Evolutionary conservation across 202 grass and related monocot species (phyloP).

Genomic region (Setaria viridis): DNA sequence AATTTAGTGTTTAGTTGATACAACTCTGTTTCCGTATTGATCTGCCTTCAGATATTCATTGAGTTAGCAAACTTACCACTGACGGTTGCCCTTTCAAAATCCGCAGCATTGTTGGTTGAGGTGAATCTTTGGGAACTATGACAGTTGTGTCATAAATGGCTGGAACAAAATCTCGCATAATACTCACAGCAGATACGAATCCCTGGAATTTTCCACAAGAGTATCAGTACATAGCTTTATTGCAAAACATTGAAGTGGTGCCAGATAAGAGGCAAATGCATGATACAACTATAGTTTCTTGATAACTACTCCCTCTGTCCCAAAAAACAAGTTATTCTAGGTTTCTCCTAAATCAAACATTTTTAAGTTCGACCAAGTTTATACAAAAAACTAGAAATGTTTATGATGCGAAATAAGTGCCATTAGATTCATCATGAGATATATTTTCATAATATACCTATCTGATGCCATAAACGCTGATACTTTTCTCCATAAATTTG

Average conservation of each 20-base stretch:
- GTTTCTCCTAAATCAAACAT: no score
- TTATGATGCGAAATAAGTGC: no score
- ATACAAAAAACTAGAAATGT: no score
- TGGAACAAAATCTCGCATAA: slow-evolving; percentile 85
- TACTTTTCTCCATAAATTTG: no score
- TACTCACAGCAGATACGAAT: slow-evolving; percentile 83
- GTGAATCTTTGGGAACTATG: slow-evolving; percentile 83
- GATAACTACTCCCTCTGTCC: not conserved
- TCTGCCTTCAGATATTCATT: not conserved
- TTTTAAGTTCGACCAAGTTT: no score
- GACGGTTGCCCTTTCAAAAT: slow-evolving; percentile 91
- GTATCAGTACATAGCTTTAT: slow-evolving; percentile 36
- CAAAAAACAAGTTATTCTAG: no score
- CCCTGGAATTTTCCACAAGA: slow-evolving; percentile 59
- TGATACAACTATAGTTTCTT: not conserved
- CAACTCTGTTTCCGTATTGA: slow-evolving; percentile 13
- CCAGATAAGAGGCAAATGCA: slow-evolving; percentile 17
- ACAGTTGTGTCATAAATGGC: slow-evolving; percentile 91
- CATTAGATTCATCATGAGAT: no score
- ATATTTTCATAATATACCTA: no score
- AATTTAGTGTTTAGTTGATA: slow-evolving; percentile 25
- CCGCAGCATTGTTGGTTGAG: slow-evolving; percentile 87
- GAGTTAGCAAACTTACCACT: slow-evolving; percentile 63
- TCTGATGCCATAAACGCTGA: no score
- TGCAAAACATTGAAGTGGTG: not conserved